Evolutionary conservation across 331 rosid species (phyloP).

Genomic region (Saraca asoca): DNA sequence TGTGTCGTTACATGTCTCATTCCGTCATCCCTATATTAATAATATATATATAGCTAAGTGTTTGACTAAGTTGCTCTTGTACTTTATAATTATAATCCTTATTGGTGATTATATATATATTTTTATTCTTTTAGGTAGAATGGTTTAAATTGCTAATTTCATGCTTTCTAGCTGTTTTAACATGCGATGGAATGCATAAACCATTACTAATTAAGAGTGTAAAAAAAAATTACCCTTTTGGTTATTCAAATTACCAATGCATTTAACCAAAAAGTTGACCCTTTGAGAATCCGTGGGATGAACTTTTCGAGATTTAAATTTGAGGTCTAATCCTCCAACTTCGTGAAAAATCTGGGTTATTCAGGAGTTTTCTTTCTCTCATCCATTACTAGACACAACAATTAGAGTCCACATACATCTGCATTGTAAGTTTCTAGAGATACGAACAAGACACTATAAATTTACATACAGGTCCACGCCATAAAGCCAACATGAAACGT

Average conservation of each 20-base stretch:
- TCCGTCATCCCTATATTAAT: not conserved
- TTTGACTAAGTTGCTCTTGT: not conserved
- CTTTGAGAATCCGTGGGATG: not conserved
- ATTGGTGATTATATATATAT: not conserved
- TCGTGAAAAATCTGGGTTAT: slow-evolving; percentile 32
- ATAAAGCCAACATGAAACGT: not conserved
- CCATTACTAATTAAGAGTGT: too few relatives aligned
- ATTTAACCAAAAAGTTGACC: not conserved
- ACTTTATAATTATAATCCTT: not conserved
- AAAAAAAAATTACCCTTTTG: too few relatives aligned
- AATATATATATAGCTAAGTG: not conserved
- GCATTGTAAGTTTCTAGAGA: slow-evolving; percentile 9
- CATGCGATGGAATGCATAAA: too few relatives aligned
- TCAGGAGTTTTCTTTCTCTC: slow-evolving; percentile 1
- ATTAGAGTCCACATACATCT: slow-evolving; percentile 32
- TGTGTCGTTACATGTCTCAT: not conserved
- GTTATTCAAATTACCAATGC: not conserved
- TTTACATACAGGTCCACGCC: not conserved
- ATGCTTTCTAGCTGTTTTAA: too few relatives aligned
- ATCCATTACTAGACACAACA: not conserved
- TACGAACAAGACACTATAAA: slow-evolving; percentile 20
- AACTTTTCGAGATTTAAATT: not conserved
- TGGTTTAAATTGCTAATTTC: too few relatives aligned
- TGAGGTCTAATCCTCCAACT: slow-evolving; percentile 24
- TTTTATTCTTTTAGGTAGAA: too few relatives aligned